These are phyloP conservation scores for Malus hybrid DNA, from an alignment of 331 rosid genomes.

Conservation along the genomic window DNA sequence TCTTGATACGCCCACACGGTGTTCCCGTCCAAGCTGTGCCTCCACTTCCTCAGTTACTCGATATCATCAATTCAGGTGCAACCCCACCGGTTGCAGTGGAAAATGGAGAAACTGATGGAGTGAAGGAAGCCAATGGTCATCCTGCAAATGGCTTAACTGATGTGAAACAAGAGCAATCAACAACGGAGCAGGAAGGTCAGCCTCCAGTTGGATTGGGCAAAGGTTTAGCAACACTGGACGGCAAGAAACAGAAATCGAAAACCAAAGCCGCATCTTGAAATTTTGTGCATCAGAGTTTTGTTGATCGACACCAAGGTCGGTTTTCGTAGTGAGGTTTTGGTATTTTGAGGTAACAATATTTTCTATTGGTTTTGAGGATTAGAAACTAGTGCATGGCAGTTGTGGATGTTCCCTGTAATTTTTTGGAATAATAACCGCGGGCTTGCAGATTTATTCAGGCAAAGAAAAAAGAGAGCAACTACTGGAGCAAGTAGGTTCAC, in stretches of 20 bases:
- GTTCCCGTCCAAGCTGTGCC: conserved; percentile 85
- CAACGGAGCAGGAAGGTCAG: conserved; percentile 27
- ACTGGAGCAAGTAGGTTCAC: not conserved
- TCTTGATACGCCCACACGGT: conserved; percentile 67
- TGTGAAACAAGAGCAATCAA: conserved; percentile 30
- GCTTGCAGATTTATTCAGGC: no score
- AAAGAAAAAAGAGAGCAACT: not conserved
- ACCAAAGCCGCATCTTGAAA: conserved; percentile 51
- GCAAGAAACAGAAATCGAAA: conserved; percentile 77
- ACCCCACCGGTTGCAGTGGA: conserved; percentile 44
- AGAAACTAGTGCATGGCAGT: conserved; percentile 4
- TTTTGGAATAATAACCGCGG: no score
- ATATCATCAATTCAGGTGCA: conserved; percentile 59
- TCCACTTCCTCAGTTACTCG: conserved; percentile 66
- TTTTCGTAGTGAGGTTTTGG: conserved; percentile 18
- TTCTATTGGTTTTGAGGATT: conserved; percentile 9
- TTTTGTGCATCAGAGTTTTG: conserved; percentile 26
- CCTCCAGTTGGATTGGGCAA: conserved; percentile 84
- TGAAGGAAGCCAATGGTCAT: conserved; percentile 32
- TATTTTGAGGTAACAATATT: conserved; percentile 17
- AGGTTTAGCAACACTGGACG: conserved; percentile 64
- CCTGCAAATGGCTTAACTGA: conserved; percentile 22
- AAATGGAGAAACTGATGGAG: conserved; percentile 43
- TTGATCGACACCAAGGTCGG: conserved; percentile 5
- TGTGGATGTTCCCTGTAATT: not conserved